phyloP scores from a whole-genome alignment of 2,329 filamentous ascomycete genomes.

The Truncatella angustata region DNA sequence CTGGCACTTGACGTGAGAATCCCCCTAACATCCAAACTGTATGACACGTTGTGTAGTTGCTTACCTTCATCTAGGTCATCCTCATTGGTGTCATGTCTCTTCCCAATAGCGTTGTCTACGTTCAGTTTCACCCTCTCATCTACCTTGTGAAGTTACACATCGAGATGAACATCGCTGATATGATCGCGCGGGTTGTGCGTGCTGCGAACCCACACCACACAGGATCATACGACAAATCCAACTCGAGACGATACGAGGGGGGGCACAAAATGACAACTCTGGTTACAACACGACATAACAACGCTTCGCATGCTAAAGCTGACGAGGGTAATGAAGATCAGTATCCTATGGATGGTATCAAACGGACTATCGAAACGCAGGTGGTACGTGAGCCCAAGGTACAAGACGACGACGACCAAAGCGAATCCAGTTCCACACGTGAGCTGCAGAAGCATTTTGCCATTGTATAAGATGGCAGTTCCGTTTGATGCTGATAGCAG shows the following conservation, averaged over 20 bases:
- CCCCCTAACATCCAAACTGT: too few species aligned
- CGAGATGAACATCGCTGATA: slow-evolving; percentile 52
- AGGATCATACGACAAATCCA: slow-evolving; percentile 6
- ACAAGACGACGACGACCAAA: slow-evolving; percentile 3
- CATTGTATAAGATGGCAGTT: slow-evolving; percentile 3
- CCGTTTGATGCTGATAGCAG: background rate
- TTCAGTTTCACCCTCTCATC: slow-evolving; percentile 51
- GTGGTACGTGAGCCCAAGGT: slow-evolving; percentile 1
- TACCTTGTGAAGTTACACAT: slow-evolving; percentile 55
- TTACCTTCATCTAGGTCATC: slow-evolving; percentile 11
- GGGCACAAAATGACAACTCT: slow-evolving; percentile 3
- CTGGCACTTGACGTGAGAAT: slow-evolving; percentile 37
- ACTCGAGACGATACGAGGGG: slow-evolving; percentile 3
- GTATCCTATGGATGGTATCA: background rate
- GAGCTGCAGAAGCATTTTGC: slow-evolving; percentile 9
- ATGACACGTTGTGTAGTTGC: too few species aligned
- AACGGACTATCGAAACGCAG: slow-evolving; percentile 6
- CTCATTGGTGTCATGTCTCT: slow-evolving; percentile 41
- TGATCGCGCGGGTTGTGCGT: slow-evolving; percentile 39
- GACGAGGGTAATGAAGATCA: background rate
- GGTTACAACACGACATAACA: background rate
- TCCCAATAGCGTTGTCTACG: slow-evolving; percentile 28
- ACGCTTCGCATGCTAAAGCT: background rate
- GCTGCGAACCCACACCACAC: slow-evolving; percentile 9
- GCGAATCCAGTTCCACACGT: slow-evolving; percentile 6